Percentiles rank a stretch among this genome's conserved stretches.
Evolutionary conservation across 805 yeast genomes (phyloP).

Genomic region (Saturnispora halmiae): DNA sequence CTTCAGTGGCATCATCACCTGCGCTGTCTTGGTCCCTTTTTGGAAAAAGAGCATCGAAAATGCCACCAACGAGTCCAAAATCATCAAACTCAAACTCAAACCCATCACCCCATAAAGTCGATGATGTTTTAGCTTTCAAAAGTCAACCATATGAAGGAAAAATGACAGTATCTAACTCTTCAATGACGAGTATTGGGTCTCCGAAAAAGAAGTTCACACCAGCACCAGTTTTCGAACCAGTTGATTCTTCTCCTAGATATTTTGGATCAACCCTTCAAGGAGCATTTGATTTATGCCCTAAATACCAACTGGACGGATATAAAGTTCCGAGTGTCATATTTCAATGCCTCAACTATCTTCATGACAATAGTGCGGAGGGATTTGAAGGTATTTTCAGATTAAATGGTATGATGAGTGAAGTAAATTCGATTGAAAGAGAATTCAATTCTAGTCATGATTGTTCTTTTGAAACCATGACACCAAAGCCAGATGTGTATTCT

Average conservation of each 20-base stretch:
- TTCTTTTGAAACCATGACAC: slow-evolving; percentile 43
- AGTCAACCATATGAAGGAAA: slow-evolving; percentile 28
- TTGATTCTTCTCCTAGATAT: slow-evolving; percentile 25
- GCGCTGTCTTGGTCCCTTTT: slow-evolving; percentile 6
- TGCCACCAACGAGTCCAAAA: slow-evolving; percentile 44
- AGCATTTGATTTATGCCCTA: slow-evolving; percentile 44
- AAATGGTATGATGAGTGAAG: slow-evolving; percentile 78
- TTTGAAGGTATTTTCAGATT: slow-evolving; percentile 89
- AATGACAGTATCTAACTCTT: slow-evolving; percentile 6
- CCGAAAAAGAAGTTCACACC: slow-evolving; percentile 6
- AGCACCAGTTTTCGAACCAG: slow-evolving; percentile 11
- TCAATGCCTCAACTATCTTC: slow-evolving; percentile 63
- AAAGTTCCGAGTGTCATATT: slow-evolving; percentile 67
- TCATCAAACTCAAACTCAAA: slow-evolving; percentile 23
- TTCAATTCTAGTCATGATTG: slow-evolving; percentile 65
- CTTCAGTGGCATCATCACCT: slow-evolving; percentile 1
- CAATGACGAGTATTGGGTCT: slow-evolving; percentile 2
- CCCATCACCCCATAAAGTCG: slow-evolving; percentile 12
- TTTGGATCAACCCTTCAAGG: slow-evolving; percentile 59
- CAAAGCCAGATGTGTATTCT: slow-evolving; percentile 68
- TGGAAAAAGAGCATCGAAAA: slow-evolving; percentile 4
- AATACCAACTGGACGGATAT: slow-evolving; percentile 32
- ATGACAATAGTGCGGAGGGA: slow-evolving; percentile 57
- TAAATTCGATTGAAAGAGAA: slow-evolving; percentile 54
- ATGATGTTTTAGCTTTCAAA: slow-evolving; percentile 25